Conservation (phyloP, 2,329 filamentous ascomycete genomes). For the Trichoderma endophyticum region DNA sequence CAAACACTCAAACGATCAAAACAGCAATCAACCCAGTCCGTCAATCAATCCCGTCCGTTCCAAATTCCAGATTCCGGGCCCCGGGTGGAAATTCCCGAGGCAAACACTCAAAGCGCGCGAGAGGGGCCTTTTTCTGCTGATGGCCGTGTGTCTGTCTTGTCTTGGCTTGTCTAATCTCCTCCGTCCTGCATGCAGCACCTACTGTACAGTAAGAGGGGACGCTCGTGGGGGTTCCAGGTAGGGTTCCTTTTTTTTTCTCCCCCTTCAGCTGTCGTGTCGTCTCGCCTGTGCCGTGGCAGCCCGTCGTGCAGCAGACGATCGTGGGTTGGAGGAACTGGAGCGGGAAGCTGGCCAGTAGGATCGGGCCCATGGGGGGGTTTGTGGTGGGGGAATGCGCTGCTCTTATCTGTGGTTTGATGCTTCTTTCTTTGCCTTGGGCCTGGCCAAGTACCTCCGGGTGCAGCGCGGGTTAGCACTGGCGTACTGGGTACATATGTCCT, state of each 20-base stretch:
- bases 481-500: neutral
- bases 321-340: conserved; percentile 1
- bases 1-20: neutral
- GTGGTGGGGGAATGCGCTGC: neutral
- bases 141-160: neutral
- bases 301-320: conserved; percentile 15
- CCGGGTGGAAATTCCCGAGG: neutral
- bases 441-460: neutral
- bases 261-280: conserved; percentile 12
- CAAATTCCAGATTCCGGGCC: neutral
- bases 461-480: neutral
- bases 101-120: neutral
- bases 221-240: neutral
- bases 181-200: neutral
- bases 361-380: neutral
- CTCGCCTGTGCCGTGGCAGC: conserved; percentile 11
- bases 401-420: neutral
- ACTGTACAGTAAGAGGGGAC: neutral
- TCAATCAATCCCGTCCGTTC: neutral
- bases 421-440: neutral
- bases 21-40: neutral
- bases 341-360: conserved; percentile 13
- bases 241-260: neutral
- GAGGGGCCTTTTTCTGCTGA: neutral
- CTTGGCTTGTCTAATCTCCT: neutral